phyloP scores from a whole-genome alignment of 345 rosid species.

The Gossypium longicalyx region DNA sequence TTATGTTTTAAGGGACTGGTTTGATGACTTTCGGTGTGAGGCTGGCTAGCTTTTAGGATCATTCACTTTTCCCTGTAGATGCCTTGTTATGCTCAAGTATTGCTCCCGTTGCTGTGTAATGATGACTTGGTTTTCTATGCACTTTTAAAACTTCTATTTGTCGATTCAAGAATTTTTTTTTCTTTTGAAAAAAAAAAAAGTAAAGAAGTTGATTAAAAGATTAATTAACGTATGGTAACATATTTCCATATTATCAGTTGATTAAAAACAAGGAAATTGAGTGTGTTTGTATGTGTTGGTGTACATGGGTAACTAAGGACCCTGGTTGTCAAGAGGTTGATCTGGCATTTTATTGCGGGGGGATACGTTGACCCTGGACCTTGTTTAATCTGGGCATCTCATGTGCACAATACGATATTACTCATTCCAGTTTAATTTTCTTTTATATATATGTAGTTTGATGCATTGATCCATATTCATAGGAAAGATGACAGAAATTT shows the following conservation, averaged over 20 bases:
- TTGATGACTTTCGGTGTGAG: slow-evolving; percentile 19
- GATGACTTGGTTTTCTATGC: background rate
- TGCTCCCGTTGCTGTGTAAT: background rate
- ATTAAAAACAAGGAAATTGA: no score
- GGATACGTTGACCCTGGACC: background rate
- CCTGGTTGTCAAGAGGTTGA: background rate
- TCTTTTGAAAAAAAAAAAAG: background rate
- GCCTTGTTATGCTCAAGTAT: slow-evolving; percentile 11
- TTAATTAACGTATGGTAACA: no score
- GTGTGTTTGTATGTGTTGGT: no score
- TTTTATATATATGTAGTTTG: background rate
- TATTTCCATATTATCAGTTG: no score
- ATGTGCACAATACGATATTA: no score
- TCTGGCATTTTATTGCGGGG: background rate
- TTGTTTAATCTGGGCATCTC: background rate
- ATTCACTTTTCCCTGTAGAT: slow-evolving; percentile 13
- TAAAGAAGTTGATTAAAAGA: background rate
- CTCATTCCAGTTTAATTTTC: no score
- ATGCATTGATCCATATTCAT: background rate
- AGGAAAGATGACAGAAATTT: background rate
- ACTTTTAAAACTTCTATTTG: background rate
- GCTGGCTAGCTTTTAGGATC: slow-evolving; percentile 10
- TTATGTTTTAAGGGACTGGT: slow-evolving; percentile 9
- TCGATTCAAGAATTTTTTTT: background rate
- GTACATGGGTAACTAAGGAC: no score